Base-by-base conservation (phyloP, 1,284 basidiomycete species). In the Chondrostereum purpureum region DNA sequence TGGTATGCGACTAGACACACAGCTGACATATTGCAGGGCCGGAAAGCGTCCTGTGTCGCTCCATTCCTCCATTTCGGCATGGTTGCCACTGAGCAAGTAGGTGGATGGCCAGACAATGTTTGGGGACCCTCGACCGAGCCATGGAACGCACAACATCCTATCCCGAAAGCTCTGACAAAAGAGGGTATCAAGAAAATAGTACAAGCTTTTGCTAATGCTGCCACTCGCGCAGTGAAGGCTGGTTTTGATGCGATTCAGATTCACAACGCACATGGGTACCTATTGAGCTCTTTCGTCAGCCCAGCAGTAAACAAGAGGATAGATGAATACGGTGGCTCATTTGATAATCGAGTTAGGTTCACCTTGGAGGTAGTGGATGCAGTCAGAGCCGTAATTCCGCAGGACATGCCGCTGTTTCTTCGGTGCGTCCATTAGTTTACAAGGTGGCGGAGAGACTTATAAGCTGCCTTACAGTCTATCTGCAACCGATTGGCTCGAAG, bases 51-150 rank as follows among this genome's bases (percentile, higher is more conserved):
- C 4, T 72, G 66, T 0, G 48, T 68, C 5, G 71, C 78, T 1
- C 81, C 83, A 0, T 88, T 81, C 80, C 62, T 82, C 18, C 61
- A 64, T 10, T 52, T 51, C 50, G 50, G 63, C 41, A 37, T 55
- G 5, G 53, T 57, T 10, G 72, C 73, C 3, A 55, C 64, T n/a
- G 69, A 72, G 49, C 70, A 69, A 22, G 70, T 69, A 16, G 74
- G 75, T 18, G 89, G 89, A 2, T 92, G 88, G 88, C 75, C 80
- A 0, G 75, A 87, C 24, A 62, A 84, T 42, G 64, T 73, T 3
- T 65, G 60, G 58, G 84, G 61, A 0, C 81, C 88, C 1, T 82
- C 77, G 1, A 61, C 69, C 0, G 67, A 86, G 33, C 67, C 78
- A 0, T 89, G 72, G 59, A 54, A 61, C 27, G 64, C 73, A 0